Percentiles rank a stretch among this genome's conserved stretches.
These are phyloP conservation scores for Cercis canadensis DNA, from an alignment of 306 rosid species.

Conservation along the genomic window DNA sequence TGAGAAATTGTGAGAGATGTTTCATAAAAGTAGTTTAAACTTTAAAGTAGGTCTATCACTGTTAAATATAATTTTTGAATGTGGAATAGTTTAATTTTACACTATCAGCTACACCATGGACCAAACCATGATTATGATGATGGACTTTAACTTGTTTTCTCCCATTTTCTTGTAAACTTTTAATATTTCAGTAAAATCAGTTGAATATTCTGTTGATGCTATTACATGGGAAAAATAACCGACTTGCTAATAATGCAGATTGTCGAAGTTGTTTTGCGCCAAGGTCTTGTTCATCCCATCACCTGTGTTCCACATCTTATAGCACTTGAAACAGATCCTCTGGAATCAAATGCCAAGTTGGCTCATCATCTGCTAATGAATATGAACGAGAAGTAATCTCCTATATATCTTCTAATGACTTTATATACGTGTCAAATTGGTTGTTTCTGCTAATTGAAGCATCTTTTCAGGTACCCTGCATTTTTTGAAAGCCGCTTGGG, in stretches of 20 bases:
- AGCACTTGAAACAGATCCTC: conserved; percentile 97
- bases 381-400: conserved; percentile 91
- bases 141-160: conserved; percentile 1
- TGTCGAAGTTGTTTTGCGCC: conserved; percentile 95
- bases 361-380: conserved; percentile 96
- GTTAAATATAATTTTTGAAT: conserved; percentile 4
- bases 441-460: conserved; percentile 42
- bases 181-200: conserved; percentile 11
- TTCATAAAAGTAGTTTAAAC: neutral
- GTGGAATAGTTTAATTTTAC: conserved; percentile 16
- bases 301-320: conserved; percentile 96
- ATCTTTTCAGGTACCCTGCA: conserved; percentile 89
- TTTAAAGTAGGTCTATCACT: conserved; percentile 12
- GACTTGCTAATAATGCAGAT: conserved; percentile 61
- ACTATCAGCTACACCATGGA: neutral
- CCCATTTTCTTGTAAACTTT: neutral
- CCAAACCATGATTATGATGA: no score
- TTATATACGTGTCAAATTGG: conserved; percentile 8
- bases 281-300: conserved; percentile 99
- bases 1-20: conserved; percentile 24
- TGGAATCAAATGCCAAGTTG: conserved; percentile 79
- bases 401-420: conserved; percentile 21
- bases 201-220: conserved; percentile 19
- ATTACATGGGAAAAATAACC: conserved; percentile 2
- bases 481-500: conserved; percentile 97